These are phyloP conservation scores for Bruguiera sexangula DNA, from an alignment of 345 rosid species.

Conservation along the genomic window DNA sequence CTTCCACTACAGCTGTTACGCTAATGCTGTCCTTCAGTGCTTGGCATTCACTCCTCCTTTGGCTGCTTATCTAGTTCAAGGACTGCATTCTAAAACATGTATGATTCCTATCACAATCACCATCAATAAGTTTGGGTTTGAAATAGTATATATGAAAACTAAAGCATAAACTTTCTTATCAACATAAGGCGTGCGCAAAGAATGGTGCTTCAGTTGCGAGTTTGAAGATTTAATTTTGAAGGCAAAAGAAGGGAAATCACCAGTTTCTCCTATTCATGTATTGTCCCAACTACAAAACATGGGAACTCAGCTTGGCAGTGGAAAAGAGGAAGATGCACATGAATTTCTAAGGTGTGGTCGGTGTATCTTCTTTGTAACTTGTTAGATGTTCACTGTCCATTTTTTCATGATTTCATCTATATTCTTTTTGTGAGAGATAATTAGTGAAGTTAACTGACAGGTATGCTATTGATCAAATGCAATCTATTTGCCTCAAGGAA, in stretches of 20 bases:
- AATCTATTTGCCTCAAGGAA: conserved; percentile 75
- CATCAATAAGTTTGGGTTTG: conserved; percentile 7
- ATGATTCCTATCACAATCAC: conserved; percentile 25
- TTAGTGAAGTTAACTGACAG: conserved; percentile 38
- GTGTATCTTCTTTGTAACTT: neutral
- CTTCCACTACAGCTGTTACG: conserved; percentile 80
- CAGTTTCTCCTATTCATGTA: conserved; percentile 64
- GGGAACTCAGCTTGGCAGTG: conserved; percentile 74
- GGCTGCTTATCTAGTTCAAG: conserved; percentile 80
- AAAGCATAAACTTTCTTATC: conserved; percentile 13
- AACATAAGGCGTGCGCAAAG: conserved; percentile 59
- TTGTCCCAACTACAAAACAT: conserved; percentile 62
- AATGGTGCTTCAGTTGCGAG: conserved; percentile 90
- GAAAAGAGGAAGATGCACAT: conserved; percentile 98
- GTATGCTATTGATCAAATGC: conserved; percentile 88
- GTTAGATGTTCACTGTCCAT: neutral
- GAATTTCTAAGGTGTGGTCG: conserved; percentile 78
- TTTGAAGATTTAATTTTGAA: conserved; percentile 67
- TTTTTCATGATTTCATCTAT: conserved; percentile 2
- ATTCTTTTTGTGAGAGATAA: conserved; percentile 1
- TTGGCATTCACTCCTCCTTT: conserved; percentile 89
- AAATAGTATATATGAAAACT: conserved; percentile 7
- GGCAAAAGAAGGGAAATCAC: conserved; percentile 67
- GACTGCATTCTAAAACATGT: conserved; percentile 80
- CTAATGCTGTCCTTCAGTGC: conserved; percentile 92